These are phyloP conservation scores for Trichoderma sp. DNA, from an alignment of 2,329 filamentous ascomycete species.

Conservation along the genomic window DNA sequence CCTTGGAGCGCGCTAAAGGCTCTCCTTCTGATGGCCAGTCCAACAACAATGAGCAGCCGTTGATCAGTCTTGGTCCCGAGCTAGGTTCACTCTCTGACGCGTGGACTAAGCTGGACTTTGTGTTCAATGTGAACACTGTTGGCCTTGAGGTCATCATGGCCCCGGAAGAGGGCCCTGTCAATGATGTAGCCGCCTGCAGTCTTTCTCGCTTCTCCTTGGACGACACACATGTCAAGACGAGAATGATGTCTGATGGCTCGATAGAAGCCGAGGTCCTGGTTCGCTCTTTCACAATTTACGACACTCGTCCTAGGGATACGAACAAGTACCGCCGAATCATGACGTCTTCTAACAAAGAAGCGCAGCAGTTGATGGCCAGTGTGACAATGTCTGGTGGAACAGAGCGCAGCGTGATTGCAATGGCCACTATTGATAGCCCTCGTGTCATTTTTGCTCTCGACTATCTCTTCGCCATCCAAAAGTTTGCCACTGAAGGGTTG, in stretches of 20 bases:
- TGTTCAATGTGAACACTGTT: conserved; percentile 86
- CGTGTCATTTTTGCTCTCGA: conserved; percentile 93
- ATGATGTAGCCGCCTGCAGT: conserved; percentile 74
- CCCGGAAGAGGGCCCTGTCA: conserved; percentile 74
- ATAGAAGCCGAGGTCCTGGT: conserved; percentile 92
- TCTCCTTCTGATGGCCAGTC: conserved; percentile 36
- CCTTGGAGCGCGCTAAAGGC: conserved; percentile 51
- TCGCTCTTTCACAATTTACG: conserved; percentile 90
- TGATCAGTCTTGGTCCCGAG: conserved; percentile 67
- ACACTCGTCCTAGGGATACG: conserved; percentile 82
- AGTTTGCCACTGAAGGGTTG: conserved; percentile 74
- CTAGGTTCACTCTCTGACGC: conserved; percentile 66
- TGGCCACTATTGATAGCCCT: conserved; percentile 93
- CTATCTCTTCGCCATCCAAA: conserved; percentile 87
- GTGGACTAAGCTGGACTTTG: conserved; percentile 92
- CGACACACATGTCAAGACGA: conserved; percentile 85
- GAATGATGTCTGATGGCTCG: conserved; percentile 89
- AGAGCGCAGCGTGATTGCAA: conserved; percentile 80
- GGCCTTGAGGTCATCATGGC: conserved; percentile 85
- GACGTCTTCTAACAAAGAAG: conserved; percentile 91
- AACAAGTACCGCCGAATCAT: conserved; percentile 99
- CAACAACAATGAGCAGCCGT: conserved; percentile 40
- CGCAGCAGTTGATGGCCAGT: conserved; percentile 98
- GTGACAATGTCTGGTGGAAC: conserved; percentile 86
- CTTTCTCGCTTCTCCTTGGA: conserved; percentile 94